Percentiles rank a stretch among this genome's conserved stretches.
Conservation (phyloP, 176 grass and related monocot species). For the Poa annua region DNA sequence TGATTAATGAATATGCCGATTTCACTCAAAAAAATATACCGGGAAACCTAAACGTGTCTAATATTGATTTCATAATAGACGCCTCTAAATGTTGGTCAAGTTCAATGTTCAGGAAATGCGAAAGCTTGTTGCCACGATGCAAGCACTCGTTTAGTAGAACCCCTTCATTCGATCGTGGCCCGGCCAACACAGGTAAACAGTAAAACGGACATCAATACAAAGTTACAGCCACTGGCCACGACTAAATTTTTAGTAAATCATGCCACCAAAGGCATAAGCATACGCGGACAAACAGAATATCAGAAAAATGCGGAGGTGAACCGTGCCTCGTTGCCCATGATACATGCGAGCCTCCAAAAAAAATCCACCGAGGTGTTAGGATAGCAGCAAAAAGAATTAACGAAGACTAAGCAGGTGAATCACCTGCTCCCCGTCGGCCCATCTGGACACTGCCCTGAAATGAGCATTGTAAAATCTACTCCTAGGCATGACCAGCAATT, state of each 20-base stretch:
- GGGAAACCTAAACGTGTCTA: too few relatives aligned
- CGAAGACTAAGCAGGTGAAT: conserved; percentile 25
- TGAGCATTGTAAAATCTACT: conserved; percentile 22
- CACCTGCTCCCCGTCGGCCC: not conserved
- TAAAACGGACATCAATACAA: not conserved
- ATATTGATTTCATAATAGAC: not conserved
- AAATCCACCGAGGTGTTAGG: conserved; percentile 34
- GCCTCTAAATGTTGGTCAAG: not conserved
- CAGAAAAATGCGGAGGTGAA: conserved; percentile 28
- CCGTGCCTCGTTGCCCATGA: not conserved
- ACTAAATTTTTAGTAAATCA: conserved; percentile 14
- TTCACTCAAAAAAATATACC: too few relatives aligned
- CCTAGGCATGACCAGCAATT: conserved; percentile 64
- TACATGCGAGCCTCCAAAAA: conserved; percentile 42
- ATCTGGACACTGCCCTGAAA: not conserved
- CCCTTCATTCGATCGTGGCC: not conserved
- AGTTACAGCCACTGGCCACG: not conserved
- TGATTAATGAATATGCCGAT: too few relatives aligned
- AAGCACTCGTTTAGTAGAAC: not conserved
- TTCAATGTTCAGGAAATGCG: not conserved
- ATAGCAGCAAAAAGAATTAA: conserved; percentile 49
- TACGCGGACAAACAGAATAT: not conserved
- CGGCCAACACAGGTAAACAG: not conserved
- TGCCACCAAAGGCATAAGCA: not conserved
- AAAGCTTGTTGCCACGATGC: too few relatives aligned